These are phyloP conservation scores for Harringtonia aguacate DNA, from an alignment of 2,329 filamentous ascomycete genomes.

Conservation along the genomic window DNA sequence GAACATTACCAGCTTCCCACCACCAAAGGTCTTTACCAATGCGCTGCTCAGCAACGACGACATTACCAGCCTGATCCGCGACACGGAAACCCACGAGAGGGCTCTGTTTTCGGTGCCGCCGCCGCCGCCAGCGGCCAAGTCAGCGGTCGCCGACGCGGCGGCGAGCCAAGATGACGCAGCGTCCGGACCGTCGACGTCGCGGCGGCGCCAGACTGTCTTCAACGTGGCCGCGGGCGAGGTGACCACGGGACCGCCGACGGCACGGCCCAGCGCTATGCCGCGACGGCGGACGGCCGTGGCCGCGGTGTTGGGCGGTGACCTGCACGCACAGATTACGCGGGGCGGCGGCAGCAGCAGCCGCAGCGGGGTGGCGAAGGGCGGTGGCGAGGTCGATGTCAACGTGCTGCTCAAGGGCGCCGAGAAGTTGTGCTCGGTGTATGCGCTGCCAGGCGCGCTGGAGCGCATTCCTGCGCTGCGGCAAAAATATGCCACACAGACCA, in stretches of 20 bases:
- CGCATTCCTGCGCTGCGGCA: conserved; percentile 62
- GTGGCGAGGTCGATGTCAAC: conserved; percentile 70
- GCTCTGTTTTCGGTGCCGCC: conserved; percentile 88
- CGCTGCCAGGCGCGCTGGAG: conserved; percentile 67
- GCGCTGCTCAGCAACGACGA: conserved; percentile 80
- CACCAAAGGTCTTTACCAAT: conserved; percentile 91
- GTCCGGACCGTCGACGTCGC: conserved; percentile 12
- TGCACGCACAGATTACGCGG: conserved; percentile 68
- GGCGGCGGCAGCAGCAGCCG: conserved; percentile 41
- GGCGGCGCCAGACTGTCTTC: conserved; percentile 53
- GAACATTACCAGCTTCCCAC: conserved; percentile 55
- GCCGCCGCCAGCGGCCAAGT: conserved; percentile 37
- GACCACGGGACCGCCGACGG: conserved; percentile 42
- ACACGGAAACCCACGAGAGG: conserved; percentile 89
- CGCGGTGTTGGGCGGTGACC: conserved; percentile 75
- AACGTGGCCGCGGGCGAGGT: conserved; percentile 54
- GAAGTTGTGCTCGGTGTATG: conserved; percentile 82
- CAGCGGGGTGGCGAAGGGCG: conserved; percentile 26
- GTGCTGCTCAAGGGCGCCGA: conserved; percentile 77
- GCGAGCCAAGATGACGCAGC: conserved; percentile 18
- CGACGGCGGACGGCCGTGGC: conserved; percentile 76
- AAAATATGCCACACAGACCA: conserved; percentile 58
- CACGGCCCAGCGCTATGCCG: conserved; percentile 32
- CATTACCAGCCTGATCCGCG: conserved; percentile 88
- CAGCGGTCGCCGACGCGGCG: conserved; percentile 33